A percentile compares a stretch with the other conserved stretches of the same genome.
Conservation (phyloP, 306 rosid species). For the Prunus dulcis region DNA sequence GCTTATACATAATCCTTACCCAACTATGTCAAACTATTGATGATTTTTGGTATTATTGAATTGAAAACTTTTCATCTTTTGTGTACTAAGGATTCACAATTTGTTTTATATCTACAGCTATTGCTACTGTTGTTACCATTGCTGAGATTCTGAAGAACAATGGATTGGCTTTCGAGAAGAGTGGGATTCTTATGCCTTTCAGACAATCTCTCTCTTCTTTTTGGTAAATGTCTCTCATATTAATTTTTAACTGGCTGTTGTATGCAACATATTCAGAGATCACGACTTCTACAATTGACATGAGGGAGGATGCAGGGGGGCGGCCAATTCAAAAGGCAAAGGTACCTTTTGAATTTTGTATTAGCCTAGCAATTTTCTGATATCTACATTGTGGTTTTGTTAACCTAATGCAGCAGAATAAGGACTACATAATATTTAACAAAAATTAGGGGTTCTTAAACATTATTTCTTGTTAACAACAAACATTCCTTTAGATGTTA, state of each 20-base stretch:
- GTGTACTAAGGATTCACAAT: background rate
- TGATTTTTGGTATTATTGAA: background rate
- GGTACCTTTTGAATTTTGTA: slow-evolving; percentile 29
- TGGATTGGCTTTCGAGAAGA: slow-evolving; percentile 76
- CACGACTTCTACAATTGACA: slow-evolving; percentile 62
- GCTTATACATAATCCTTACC: background rate
- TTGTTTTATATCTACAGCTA: slow-evolving; percentile 44
- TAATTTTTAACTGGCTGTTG: slow-evolving; percentile 6
- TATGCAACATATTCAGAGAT: slow-evolving; percentile 40
- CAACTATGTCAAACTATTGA: background rate
- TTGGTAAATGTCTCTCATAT: background rate
- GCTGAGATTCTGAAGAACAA: slow-evolving; percentile 81
- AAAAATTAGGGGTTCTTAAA: background rate
- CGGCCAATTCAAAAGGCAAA: slow-evolving; percentile 76
- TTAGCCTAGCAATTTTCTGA: background rate
- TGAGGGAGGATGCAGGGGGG: slow-evolving; percentile 65
- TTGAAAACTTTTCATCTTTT: background rate
- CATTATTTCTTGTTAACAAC: background rate
- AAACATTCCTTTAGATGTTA: background rate
- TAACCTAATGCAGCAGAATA: background rate
- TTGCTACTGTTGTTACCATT: slow-evolving; percentile 74
- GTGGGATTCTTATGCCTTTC: slow-evolving; percentile 29
- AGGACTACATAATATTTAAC: background rate
- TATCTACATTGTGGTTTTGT: background rate
- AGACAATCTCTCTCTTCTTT: background rate